phyloP scores from a whole-genome alignment of 78 protist species.

The Dictyostelium citrinum region DNA sequence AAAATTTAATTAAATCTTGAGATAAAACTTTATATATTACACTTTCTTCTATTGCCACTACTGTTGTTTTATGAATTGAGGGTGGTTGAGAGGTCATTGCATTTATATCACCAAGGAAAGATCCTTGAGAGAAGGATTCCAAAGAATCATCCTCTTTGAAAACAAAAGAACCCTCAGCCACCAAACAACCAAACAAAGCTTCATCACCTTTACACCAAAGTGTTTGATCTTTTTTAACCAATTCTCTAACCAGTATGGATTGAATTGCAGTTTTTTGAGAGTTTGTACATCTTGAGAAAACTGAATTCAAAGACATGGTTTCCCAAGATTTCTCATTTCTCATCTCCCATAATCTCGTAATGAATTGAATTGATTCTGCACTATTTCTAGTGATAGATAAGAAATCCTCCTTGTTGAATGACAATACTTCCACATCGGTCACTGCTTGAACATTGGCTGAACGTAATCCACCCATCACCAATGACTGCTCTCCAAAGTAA shows the following conservation, averaged over 20 bases:
- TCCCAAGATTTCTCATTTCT: constrained; percentile 75
- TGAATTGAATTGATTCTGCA: constrained; percentile 49
- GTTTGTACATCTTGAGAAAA: constrained; percentile 47
- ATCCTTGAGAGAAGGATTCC: constrained; percentile 41
- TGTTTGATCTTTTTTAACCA: neutral
- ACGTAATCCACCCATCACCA: constrained; percentile 60
- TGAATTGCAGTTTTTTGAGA: constrained; percentile 71
- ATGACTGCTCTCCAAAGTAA: constrained; percentile 78
- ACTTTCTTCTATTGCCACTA: constrained; percentile 48
- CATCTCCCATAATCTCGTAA: constrained; percentile 67
- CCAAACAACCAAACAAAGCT: constrained; percentile 52
- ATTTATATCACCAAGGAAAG: constrained; percentile 57
- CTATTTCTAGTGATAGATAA: constrained; percentile 53
- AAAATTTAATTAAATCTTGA: constrained; percentile 39
- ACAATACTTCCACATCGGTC: constrained; percentile 55
- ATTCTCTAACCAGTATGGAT: constrained; percentile 42
- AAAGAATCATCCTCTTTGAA: constrained; percentile 39
- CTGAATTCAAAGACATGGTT: constrained; percentile 45
- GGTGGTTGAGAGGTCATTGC: constrained; percentile 53
- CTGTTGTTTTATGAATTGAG: constrained; percentile 47
- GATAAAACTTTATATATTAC: constrained; percentile 70
- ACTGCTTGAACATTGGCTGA: constrained; percentile 53
- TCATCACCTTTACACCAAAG: constrained; percentile 51
- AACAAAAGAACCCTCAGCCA: constrained; percentile 47
- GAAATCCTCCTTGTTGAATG: constrained; percentile 60